phyloP scores from a whole-genome alignment of 441 rosid genomes.

The Lepidium campestre region DNA sequence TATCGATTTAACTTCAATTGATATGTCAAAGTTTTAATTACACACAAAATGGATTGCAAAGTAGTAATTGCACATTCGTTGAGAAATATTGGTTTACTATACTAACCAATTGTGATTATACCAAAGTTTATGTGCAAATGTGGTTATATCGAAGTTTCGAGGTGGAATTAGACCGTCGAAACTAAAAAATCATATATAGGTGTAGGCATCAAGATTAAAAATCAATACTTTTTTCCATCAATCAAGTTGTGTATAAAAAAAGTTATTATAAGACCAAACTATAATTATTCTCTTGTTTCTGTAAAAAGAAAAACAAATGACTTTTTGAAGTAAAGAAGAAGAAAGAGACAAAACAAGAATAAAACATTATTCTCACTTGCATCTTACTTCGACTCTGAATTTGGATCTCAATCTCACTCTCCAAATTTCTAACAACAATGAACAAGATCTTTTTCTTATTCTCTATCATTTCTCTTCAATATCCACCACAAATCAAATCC shows the following conservation, averaged over 20 bases:
- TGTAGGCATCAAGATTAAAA: conserved; percentile 1
- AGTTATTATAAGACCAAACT: neutral
- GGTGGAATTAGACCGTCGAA: too few relatives aligned
- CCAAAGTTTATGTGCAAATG: too few relatives aligned
- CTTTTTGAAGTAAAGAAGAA: neutral
- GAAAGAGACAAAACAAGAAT: conserved; percentile 17
- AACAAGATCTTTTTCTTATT: conserved; percentile 26
- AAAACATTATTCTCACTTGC: conserved; percentile 15
- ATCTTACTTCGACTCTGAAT: conserved; percentile 8
- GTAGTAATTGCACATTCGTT: too few relatives aligned
- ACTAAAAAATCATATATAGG: neutral
- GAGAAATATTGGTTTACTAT: too few relatives aligned
- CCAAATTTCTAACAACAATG: neutral
- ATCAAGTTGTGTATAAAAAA: conserved; percentile 12
- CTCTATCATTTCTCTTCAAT: conserved; percentile 24
- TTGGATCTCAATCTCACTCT: conserved; percentile 21
- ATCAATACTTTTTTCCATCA: neutral
- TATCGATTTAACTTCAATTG: too few relatives aligned
- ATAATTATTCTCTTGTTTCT: neutral
- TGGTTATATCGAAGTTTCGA: too few relatives aligned
- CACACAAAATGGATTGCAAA: too few relatives aligned
- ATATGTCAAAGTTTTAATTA: too few relatives aligned
- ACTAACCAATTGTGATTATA: too few relatives aligned
- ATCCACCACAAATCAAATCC: conserved; percentile 10
- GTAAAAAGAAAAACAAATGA: neutral